Percentiles rank a stretch among this genome's conserved stretches.
phyloP scores from a whole-genome alignment of 768 basidiomycete genomes.

The Nidula microcarpa region DNA sequence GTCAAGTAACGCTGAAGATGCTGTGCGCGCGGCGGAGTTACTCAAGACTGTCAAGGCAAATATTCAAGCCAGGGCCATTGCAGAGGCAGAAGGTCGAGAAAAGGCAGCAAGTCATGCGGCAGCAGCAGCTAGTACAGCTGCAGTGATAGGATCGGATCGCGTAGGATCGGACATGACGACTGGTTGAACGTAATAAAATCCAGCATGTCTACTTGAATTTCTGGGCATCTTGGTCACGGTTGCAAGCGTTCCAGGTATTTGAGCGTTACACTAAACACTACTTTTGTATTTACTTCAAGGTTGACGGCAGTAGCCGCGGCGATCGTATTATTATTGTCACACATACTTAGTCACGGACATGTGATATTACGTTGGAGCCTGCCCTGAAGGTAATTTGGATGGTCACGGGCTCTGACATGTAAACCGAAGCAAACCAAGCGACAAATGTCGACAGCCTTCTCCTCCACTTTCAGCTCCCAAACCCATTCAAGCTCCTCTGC shows the following conservation, averaged over 20 bases:
- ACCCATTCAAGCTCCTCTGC: constrained; percentile 15
- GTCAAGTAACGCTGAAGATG: constrained; percentile 79
- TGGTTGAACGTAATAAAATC: too few relatives aligned
- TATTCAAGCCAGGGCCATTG: constrained; percentile 20
- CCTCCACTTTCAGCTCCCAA: constrained; percentile 27
- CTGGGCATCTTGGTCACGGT: too few relatives aligned
- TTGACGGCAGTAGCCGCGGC: too few relatives aligned
- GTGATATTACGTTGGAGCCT: constrained; percentile 11
- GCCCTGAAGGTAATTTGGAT: constrained; percentile 29
- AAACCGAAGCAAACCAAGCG: constrained; percentile 36
- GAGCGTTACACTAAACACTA: too few relatives aligned
- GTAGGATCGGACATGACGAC: not conserved
- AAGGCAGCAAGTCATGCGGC: not conserved
- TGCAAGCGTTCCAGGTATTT: too few relatives aligned
- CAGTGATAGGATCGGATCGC: not conserved
- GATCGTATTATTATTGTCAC: not conserved
- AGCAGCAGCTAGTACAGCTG: not conserved
- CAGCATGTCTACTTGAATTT: too few relatives aligned
- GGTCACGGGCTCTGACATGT: constrained; percentile 35
- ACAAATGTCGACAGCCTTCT: constrained; percentile 39
- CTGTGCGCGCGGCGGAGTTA: constrained; percentile 67
- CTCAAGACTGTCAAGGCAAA: constrained; percentile 52
- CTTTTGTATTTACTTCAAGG: too few relatives aligned
- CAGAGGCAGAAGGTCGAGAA: constrained; percentile 9
- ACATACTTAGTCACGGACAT: not conserved